Conservation (phyloP, 139 green algal genomes). For the Medakamo hakoo region DNA sequence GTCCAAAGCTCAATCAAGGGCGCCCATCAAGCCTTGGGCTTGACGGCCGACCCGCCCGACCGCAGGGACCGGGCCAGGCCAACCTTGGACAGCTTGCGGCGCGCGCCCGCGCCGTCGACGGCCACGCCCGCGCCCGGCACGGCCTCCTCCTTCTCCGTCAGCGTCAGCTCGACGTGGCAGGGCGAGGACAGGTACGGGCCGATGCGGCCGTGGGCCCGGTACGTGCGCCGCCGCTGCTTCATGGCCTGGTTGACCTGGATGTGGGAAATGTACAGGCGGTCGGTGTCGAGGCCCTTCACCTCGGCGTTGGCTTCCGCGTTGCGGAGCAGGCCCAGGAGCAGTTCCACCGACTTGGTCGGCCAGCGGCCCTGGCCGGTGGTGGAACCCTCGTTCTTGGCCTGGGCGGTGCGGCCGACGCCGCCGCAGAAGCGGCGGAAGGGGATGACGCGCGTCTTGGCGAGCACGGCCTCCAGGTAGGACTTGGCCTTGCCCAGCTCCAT, state of each 20-base stretch:
- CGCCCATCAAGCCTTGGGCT: too few relatives aligned
- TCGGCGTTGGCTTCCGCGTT: constrained; percentile 98
- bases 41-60: too few relatives aligned
- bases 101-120: constrained; percentile 22
- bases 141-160: constrained; percentile 67
- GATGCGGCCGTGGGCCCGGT: constrained; percentile 95
- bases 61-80: constrained; percentile 49
- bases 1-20: too few relatives aligned
- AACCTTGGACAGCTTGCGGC: constrained; percentile 46
- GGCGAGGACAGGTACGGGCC: constrained; percentile 96
- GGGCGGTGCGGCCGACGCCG: constrained; percentile 32
- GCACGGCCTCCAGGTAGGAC: constrained; percentile 87
- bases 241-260: constrained; percentile 96
- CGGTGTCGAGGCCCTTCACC: constrained; percentile 93
- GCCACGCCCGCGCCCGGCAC: constrained; percentile 50
- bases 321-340: constrained; percentile 92
- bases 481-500: constrained; percentile 86
- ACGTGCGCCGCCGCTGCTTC: constrained; percentile 82
- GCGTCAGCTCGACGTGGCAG: constrained; percentile 93
- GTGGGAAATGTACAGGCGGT: constrained; percentile 79
- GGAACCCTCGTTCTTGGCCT: constrained; percentile 61
- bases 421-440: constrained; percentile 91
- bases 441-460: constrained; percentile 83
- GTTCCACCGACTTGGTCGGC: constrained; percentile 87
- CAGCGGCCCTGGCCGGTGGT: constrained; percentile 83